Base-by-base conservation (phyloP, 2,329 filamentous ascomycete species). In the Aureobasidium pullulans region DNA sequence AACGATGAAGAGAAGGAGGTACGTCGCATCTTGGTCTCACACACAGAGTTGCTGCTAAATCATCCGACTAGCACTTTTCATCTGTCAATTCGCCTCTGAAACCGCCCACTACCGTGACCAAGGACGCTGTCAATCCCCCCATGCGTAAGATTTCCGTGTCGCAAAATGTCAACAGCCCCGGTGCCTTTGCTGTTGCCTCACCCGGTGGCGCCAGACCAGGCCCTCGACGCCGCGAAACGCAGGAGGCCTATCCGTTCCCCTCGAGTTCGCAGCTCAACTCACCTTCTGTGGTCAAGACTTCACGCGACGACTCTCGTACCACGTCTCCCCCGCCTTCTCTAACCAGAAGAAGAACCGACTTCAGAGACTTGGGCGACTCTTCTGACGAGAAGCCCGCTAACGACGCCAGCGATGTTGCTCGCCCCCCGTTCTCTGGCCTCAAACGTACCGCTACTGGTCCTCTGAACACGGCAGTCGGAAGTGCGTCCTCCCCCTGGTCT, bases 51-150 rank as follows among this genome's bases (percentile, higher is more conserved):
- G 43, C 48, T 65, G 16, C 54, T 59, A 62, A 50, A 63, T 71
- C 62, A 61, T 64, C 59, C 66, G 68, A 19, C 53, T 72, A 96
- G 88, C 78, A 88, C 63, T 96, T 96, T 73, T 76, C 84, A 53
- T 94, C 95, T 64, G 91, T 99, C 70, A 99, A 97, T 73, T 96
- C 94, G 37, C 88, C 91, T 36, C 79, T 96, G 66, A 97, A 97
- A 74, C 88, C 89, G 8, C 89, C 89, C 19, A 83, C 85, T 34
- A 82, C 78, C 62, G 72, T 77, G 28, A 80, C 78, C 67, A 93
- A 89, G 76, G 84, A 76, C 73, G 80, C 73, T 62, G 80, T 71
- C 71, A 81, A 71, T 50, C 79, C 79, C 10, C 86, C 88, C 59
- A 83, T 87, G 50, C 88, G 93, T 60, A 96, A 96, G 75, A 80